Percentiles rank a stretch among this genome's conserved stretches.
These are phyloP conservation scores for Iris pallida DNA, from an alignment of 116 monocot species.

Conservation along the genomic window DNA sequence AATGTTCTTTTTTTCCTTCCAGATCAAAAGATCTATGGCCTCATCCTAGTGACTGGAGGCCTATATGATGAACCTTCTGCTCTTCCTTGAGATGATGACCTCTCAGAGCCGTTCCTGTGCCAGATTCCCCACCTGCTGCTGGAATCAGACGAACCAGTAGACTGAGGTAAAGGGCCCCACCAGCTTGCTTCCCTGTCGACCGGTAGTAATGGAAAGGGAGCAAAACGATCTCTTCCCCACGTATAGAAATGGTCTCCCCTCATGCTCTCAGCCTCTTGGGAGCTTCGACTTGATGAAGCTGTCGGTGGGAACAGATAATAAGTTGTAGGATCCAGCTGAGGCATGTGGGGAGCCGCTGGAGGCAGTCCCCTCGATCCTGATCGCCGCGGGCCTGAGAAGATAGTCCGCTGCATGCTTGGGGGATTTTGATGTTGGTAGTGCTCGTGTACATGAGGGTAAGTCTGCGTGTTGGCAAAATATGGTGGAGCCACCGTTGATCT, in stretches of 20 bases:
- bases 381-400: not conserved
- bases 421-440: constrained; percentile 8
- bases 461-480: not conserved
- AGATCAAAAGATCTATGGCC: constrained; percentile 1
- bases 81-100: constrained; percentile 1
- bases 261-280: not conserved
- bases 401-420: not conserved
- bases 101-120: constrained; percentile 3
- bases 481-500: constrained; percentile 6
- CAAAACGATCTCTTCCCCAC: constrained; percentile 7
- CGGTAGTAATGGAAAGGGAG: constrained; percentile 7
- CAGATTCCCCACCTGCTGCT: not conserved
- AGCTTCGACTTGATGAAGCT: not conserved
- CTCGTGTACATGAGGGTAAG: not conserved
- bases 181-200: not conserved
- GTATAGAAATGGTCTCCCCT: constrained; percentile 10
- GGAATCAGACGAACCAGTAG: constrained; percentile 2
- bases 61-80: not conserved
- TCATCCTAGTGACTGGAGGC: not conserved
- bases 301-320: constrained; percentile 13
- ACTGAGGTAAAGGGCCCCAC: constrained; percentile 9
- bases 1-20: not conserved
- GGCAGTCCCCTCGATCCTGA: not conserved
- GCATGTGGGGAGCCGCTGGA: not conserved
- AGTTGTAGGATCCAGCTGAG: not conserved